Evolutionary conservation across 1,284 basidiomycete species (phyloP).

Genomic region (Boletus mariae): DNA sequence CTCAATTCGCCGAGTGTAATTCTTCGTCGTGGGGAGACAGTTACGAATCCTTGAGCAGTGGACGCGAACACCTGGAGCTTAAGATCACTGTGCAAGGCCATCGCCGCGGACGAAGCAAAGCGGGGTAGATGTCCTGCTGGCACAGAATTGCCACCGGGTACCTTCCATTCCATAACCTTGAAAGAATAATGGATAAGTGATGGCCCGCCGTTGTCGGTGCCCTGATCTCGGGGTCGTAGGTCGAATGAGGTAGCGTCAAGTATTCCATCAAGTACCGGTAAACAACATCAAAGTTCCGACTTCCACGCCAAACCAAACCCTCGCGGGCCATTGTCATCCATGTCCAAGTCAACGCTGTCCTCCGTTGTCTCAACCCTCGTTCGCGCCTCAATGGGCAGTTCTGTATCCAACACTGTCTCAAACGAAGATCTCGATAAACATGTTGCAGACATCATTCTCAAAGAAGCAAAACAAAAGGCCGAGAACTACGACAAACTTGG

Average conservation of each 20-base stretch:
- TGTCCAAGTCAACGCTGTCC: slow-evolving; percentile 52
- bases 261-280: not conserved
- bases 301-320: slow-evolving; percentile 4
- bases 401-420: slow-evolving; percentile 59
- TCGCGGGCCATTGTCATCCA: slow-evolving; percentile 2
- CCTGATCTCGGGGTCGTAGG: not conserved
- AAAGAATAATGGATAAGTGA: not conserved
- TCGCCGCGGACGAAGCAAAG: not conserved
- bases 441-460: slow-evolving; percentile 83
- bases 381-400: slow-evolving; percentile 73
- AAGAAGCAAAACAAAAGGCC: slow-evolving; percentile 88
- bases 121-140: not conserved
- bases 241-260: too few species aligned
- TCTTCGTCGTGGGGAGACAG: not conserved
- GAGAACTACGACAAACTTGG: slow-evolving; percentile 64
- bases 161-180: not conserved
- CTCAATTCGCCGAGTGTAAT: not conserved
- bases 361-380: slow-evolving; percentile 84
- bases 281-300: slow-evolving; percentile 20
- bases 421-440: slow-evolving; percentile 86
- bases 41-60: not conserved
- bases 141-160: not conserved
- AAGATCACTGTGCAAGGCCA: not conserved
- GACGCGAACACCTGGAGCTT: not conserved
- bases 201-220: not conserved